phyloP scores from a whole-genome alignment of 768 basidiomycete genomes.

The Lentinula lateritia region DNA sequence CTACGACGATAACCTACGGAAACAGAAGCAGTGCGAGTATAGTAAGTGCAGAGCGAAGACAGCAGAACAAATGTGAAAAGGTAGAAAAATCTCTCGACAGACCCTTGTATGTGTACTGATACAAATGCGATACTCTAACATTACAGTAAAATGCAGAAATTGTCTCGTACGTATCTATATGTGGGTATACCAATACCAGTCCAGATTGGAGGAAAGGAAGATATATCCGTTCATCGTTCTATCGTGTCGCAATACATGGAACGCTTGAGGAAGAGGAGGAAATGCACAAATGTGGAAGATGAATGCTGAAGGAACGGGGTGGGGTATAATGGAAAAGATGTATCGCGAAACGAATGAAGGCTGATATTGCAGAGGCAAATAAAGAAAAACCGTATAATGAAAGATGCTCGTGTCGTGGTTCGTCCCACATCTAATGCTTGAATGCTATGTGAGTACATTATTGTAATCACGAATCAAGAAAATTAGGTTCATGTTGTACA shows the following conservation, averaged over 20 bases:
- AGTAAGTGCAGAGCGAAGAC: background rate
- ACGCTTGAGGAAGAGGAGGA: background rate
- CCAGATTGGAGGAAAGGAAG: conserved; percentile 18
- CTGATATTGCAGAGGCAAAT: conserved; percentile 35
- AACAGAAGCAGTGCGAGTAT: conserved; percentile 6
- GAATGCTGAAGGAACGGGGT: conserved; percentile 10
- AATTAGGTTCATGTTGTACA: conserved; percentile 7
- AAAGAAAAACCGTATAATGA: conserved; percentile 31
- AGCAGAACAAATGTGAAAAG: conserved; percentile 10
- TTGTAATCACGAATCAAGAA: conserved; percentile 1
- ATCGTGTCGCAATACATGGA: conserved; percentile 8
- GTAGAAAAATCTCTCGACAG: conserved; percentile 10
- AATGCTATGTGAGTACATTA: background rate
- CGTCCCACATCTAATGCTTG: conserved; percentile 8
- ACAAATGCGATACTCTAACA: conserved; percentile 1
- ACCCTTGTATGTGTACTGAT: background rate
- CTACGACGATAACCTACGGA: background rate
- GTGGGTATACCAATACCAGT: conserved; percentile 17
- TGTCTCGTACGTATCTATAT: conserved; percentile 47
- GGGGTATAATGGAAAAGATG: conserved; percentile 26
- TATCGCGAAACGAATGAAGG: conserved; percentile 48
- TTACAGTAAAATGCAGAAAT: conserved; percentile 22
- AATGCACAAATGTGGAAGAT: background rate
- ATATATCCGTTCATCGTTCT: conserved; percentile 20
- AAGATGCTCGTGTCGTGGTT: conserved; percentile 28